Conservation (phyloP, 2,329 filamentous ascomycete species). For the Akanthomyces dipterigenus region DNA sequence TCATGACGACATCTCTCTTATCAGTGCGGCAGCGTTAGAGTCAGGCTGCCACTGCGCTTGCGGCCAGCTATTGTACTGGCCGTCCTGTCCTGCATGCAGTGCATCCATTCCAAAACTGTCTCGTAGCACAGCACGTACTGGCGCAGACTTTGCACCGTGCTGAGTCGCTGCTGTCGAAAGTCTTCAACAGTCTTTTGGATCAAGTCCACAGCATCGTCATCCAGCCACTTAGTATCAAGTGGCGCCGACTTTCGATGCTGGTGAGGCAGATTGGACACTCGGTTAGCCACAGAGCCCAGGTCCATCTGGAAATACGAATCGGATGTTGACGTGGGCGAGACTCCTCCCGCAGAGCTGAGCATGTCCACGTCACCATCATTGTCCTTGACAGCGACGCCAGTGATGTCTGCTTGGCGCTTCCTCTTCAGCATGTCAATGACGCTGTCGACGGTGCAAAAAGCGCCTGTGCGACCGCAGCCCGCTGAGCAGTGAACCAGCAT, state of each 20-base stretch:
- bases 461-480: conserved; percentile 89
- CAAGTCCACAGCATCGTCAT: conserved; percentile 65
- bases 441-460: conserved; percentile 93
- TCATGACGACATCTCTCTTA: background rate
- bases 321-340: conserved; percentile 21
- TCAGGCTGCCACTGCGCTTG: conserved; percentile 18
- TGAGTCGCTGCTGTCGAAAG: conserved; percentile 79
- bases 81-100: conserved; percentile 35
- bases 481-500: conserved; percentile 93
- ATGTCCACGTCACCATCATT: conserved; percentile 42
- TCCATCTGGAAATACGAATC: conserved; percentile 11
- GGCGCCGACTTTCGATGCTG: background rate
- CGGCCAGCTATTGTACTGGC: conserved; percentile 11
- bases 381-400: conserved; percentile 17
- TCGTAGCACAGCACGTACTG: conserved; percentile 98
- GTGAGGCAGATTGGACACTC: conserved; percentile 2
- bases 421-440: conserved; percentile 95
- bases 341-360: conserved; percentile 25
- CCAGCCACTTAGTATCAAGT: conserved; percentile 57
- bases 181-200: conserved; percentile 85
- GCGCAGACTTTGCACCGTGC: conserved; percentile 91
- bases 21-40: conserved; percentile 5
- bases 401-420: conserved; percentile 47
- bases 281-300: background rate
- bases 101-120: conserved; percentile 82